Evolutionary conservation across 2,329 filamentous ascomycete species (phyloP).

Genomic region (Trichoderma sp.): DNA sequence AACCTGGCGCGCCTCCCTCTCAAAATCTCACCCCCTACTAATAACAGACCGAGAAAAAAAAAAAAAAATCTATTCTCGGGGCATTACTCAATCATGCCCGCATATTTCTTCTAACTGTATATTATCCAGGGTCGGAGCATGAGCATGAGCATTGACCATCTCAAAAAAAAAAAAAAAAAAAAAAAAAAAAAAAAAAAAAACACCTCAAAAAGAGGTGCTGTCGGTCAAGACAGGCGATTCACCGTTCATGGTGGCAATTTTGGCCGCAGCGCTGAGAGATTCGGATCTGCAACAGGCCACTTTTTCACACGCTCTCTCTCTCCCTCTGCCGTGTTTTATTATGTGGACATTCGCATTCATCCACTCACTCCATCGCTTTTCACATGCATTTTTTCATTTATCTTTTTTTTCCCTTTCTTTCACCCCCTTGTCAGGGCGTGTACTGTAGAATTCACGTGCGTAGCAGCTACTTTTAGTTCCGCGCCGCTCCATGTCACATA

Average conservation of each 20-base stretch:
- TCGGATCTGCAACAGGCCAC: slow-evolving; percentile 14
- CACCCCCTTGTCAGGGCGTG: not conserved
- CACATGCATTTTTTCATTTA: not conserved
- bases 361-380: not conserved
- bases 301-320: not conserved
- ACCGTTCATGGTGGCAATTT: slow-evolving; percentile 1
- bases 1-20: not conserved
- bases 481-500: not conserved
- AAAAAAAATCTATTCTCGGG: not conserved
- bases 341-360: not conserved
- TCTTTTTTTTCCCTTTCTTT: not conserved
- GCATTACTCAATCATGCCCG: slow-evolving; percentile 2
- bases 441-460: not conserved
- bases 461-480: not conserved
- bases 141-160: not conserved
- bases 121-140: not conserved
- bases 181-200: no score
- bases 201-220: not conserved
- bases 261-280: not conserved
- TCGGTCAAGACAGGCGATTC: not conserved
- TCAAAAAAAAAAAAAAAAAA: no score
- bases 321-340: not conserved
- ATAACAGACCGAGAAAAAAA: no score
- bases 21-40: not conserved
- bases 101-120: not conserved